Evolutionary conservation across 2,329 filamentous ascomycete species (phyloP).

Genomic region (Tympanopsis confertula): DNA sequence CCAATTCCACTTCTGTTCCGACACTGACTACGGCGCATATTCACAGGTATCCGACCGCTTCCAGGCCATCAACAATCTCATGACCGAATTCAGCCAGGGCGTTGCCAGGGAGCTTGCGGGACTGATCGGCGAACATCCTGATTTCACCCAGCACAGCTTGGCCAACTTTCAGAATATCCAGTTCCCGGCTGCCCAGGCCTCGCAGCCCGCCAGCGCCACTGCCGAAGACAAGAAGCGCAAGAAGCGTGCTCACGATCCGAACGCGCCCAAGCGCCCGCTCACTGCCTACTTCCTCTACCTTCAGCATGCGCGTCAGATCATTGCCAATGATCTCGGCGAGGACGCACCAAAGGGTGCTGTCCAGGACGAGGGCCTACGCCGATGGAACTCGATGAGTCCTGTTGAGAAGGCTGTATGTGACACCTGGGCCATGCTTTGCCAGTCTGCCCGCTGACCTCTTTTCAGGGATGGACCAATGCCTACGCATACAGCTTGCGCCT

Average conservation of each 20-base stretch:
- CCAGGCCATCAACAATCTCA: too few species aligned
- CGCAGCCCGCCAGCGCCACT: background rate
- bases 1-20: too few species aligned
- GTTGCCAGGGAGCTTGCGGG: too few species aligned
- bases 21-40: too few species aligned
- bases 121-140: too few species aligned
- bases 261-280: constrained; percentile 84
- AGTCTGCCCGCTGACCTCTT: background rate
- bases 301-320: constrained; percentile 73
- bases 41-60: too few species aligned
- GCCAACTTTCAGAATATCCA: too few species aligned
- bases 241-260: constrained; percentile 77
- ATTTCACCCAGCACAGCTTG: too few species aligned
- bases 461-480: constrained; percentile 48
- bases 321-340: constrained; percentile 66
- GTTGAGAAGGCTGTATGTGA: constrained; percentile 51
- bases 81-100: too few species aligned
- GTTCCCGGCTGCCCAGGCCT: background rate
- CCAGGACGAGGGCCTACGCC: constrained; percentile 72
- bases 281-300: constrained; percentile 95
- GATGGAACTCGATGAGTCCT: constrained; percentile 70
- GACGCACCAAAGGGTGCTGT: constrained; percentile 75
- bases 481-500: constrained; percentile 58
- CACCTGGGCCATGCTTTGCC: background rate
- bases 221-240: constrained; percentile 63